Conservation (phyloP, 2,329 filamentous ascomycete genomes). For the Penicillium sp. region DNA sequence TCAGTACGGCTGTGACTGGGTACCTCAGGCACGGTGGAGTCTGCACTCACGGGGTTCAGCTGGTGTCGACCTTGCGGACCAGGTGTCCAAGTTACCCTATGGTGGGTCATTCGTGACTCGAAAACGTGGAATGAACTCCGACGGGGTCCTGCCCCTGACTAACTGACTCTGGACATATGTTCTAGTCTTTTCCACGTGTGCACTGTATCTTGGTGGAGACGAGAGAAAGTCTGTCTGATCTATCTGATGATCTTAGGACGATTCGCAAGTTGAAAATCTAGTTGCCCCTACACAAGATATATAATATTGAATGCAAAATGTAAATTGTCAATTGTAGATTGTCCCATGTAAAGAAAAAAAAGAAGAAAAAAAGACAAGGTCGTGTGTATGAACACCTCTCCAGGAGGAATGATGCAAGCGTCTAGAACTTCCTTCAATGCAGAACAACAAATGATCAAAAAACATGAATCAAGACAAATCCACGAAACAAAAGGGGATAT, state of each 20-base stretch:
- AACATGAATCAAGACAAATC: not conserved
- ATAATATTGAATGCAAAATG: not conserved
- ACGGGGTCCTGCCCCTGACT: not conserved
- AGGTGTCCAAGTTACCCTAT: conserved; percentile 17
- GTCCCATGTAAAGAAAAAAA: not conserved
- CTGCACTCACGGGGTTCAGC: conserved; percentile 17
- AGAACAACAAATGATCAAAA: not conserved
- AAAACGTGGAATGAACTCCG: not conserved
- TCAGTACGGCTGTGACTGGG: not conserved
- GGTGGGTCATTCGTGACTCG: not conserved
- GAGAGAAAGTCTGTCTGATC: not conserved
- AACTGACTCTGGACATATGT: not conserved
- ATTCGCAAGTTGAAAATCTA: not conserved
- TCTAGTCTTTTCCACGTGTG: not conserved
- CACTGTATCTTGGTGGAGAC: not conserved
- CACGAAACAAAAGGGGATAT: conserved; percentile 19
- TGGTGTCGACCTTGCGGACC: conserved; percentile 22
- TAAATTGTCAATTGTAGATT: not conserved
- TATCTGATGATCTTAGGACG: not conserved
- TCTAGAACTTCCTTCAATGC: not conserved
- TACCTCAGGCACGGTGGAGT: conserved; percentile 1
- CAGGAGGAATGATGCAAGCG: not conserved
- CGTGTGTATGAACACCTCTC: not conserved
- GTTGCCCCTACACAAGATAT: too few species aligned
- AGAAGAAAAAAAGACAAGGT: not conserved